Conservation (phyloP, 768 basidiomycete genomes). For the Scleroderma bovista region DNA sequence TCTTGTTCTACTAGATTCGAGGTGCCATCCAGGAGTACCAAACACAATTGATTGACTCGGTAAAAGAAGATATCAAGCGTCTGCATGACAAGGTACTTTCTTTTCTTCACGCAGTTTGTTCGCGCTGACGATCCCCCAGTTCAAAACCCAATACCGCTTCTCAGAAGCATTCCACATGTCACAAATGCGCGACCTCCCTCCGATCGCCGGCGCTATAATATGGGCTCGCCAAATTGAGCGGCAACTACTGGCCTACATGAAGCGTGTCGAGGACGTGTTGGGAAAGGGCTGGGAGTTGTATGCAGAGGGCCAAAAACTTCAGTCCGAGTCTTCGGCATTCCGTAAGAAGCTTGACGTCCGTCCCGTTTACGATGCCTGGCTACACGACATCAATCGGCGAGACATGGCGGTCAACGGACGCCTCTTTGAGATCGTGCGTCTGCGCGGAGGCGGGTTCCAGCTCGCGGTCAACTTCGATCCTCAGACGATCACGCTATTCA, state of each 20-base stretch:
- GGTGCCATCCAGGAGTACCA: slow-evolving; percentile 99
- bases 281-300: slow-evolving; percentile 99
- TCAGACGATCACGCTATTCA: slow-evolving; percentile 97
- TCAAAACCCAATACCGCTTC: slow-evolving; percentile 93
- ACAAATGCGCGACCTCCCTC: slow-evolving; percentile 95
- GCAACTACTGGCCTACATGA: slow-evolving; percentile 95
- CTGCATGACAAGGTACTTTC: slow-evolving; percentile 78
- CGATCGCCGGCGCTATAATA: slow-evolving; percentile 96
- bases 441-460: slow-evolving; percentile 73
- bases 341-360: slow-evolving; percentile 93
- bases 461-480: slow-evolving; percentile 97
- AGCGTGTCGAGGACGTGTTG: slow-evolving; percentile 96
- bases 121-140: slow-evolving; percentile 40
- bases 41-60: slow-evolving; percentile 96
- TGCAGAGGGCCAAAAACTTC: slow-evolving; percentile 97
- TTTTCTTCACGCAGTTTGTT: neutral
- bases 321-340: slow-evolving; percentile 87
- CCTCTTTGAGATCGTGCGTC: slow-evolving; percentile 83
- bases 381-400: slow-evolving; percentile 89
- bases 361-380: slow-evolving; percentile 94
- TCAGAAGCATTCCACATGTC: slow-evolving; percentile 98
- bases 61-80: slow-evolving; percentile 96
- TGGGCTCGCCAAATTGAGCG: slow-evolving; percentile 99
- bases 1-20: slow-evolving; percentile 57
- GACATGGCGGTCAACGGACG: slow-evolving; percentile 90